Evolutionary conservation across 495 filamentous ascomycete genomes (phyloP).

Genomic region (Daldinia caldariorum): DNA sequence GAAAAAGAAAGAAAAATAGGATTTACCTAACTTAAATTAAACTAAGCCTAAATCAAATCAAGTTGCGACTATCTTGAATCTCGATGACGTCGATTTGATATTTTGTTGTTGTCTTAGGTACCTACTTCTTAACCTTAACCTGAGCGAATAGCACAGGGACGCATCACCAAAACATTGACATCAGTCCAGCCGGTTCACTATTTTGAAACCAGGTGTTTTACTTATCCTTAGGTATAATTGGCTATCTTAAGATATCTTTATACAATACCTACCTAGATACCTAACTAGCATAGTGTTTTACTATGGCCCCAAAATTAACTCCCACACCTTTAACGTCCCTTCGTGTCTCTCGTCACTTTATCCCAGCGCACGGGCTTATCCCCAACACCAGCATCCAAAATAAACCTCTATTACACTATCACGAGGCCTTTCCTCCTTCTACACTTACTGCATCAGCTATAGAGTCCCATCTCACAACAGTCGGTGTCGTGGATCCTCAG

Average conservation of each 20-base stretch:
- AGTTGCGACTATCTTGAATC: neutral
- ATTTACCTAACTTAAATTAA: too few relatives aligned
- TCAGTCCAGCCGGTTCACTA: too few relatives aligned
- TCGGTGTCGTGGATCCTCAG: slow-evolving; percentile 67
- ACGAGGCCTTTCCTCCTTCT: slow-evolving; percentile 24
- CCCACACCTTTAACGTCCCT: slow-evolving; percentile 61
- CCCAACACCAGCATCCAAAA: slow-evolving; percentile 73
- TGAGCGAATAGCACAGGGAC: too few relatives aligned
- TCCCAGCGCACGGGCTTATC: slow-evolving; percentile 64
- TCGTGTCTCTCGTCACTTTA: slow-evolving; percentile 65
- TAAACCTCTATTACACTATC: slow-evolving; percentile 67
- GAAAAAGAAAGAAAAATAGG: too few relatives aligned
- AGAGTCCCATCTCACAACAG: slow-evolving; percentile 60
- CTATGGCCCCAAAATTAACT: slow-evolving; percentile 48
- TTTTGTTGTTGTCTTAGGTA: neutral
- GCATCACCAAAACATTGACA: neutral
- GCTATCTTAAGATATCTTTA: too few relatives aligned
- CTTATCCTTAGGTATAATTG: too few relatives aligned
- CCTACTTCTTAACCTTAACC: too few relatives aligned
- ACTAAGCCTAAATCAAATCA: too few relatives aligned
- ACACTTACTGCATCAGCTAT: slow-evolving; percentile 55
- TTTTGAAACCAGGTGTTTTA: too few relatives aligned
- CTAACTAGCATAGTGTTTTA: too few relatives aligned
- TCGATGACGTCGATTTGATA: slow-evolving; percentile 20
- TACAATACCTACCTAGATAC: too few relatives aligned